Evolutionary conservation across 129 eudicot genomes (phyloP), one percentile per base, ranked within the genome.

Genomic region (sunflower (Helianthus annuus)): DNA sequence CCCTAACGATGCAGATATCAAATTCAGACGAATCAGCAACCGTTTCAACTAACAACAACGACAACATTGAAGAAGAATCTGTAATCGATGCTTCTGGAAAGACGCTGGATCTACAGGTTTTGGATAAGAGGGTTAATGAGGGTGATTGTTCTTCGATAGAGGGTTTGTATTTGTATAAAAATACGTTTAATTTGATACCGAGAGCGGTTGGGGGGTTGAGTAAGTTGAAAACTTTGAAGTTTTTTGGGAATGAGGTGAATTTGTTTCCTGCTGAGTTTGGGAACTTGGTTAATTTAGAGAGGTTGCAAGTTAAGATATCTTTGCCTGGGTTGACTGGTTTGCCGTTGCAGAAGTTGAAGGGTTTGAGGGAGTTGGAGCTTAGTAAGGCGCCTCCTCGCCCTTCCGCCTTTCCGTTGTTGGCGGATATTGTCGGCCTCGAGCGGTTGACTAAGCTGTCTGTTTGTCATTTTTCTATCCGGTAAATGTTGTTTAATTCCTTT

Each of bases 401-500:
- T 17, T 88, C 93, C 0, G 89, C 88, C 11, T 87, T 85, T 66
- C 96, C 97, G 0, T 54, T 90, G 52, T 77, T 94, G 56, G 84
- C 81, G 12, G 97, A 90, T 68, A 84, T 94, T 63, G 80, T 87
- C 10, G 89, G 81, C 54, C 96, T 94, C 59, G 81, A 82, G 52
- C 29, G 87, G 62, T 73, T 94, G 83, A 90, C 98, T 0, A 90
- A 70, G 89, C 85, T 94, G 13, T 86, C 96, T 12, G 93, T 94
- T 27, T 94, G 94, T 79, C 93, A 90, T 38, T 94, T 90, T 70
- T 85, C 97, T 12, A 94, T 94, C 58, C 73, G 97, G 97, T 94
- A 55, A 5, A 34, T 48, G 2, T 5, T 42, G 15, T 10, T n/a
- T 69, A 32, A 10, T 4, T 57, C 11, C 15, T 14, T 53, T 17